phyloP scores from a whole-genome alignment of 2,329 filamentous ascomycete genomes.

The Trichoderma semiorbis region DNA sequence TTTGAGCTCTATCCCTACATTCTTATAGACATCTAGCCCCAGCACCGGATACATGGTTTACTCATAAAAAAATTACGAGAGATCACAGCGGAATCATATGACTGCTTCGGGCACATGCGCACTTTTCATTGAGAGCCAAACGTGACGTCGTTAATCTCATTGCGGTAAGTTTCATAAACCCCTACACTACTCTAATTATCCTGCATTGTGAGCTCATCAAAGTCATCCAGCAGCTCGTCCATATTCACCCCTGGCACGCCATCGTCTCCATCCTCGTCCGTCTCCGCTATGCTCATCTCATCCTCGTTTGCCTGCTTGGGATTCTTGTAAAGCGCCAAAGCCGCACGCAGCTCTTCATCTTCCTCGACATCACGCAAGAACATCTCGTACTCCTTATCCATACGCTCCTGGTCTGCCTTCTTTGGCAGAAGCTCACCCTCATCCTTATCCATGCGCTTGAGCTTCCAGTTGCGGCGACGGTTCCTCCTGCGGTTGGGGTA shows the following conservation, averaged over 20 bases:
- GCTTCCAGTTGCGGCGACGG: conserved; percentile 82
- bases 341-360: conserved; percentile 80
- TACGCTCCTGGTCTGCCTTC: conserved; percentile 81
- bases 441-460: conserved; percentile 89
- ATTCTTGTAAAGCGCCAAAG: conserved; percentile 82
- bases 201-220: conserved; percentile 70
- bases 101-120: neutral
- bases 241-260: conserved; percentile 65
- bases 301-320: conserved; percentile 52
- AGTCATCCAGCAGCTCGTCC: conserved; percentile 84
- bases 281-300: conserved; percentile 66
- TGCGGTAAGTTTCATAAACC: conserved; percentile 21
- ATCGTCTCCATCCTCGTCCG: conserved; percentile 60
- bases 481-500: conserved; percentile 81
- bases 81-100: neutral
- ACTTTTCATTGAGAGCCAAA: neutral
- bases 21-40: conserved; percentile 27
- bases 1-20: conserved; percentile 37
- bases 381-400: conserved; percentile 94
- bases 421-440: conserved; percentile 82
- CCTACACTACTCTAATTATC: conserved; percentile 28
- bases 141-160: conserved; percentile 3
- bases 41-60: conserved; percentile 25
- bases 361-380: conserved; percentile 97
- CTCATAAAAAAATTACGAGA: neutral